A percentile compares a stretch with the other conserved stretches of the same genome.
Evolutionary conservation across 2,329 filamentous ascomycete genomes (phyloP).

Genomic region (Colletotrichum orbiculare): DNA sequence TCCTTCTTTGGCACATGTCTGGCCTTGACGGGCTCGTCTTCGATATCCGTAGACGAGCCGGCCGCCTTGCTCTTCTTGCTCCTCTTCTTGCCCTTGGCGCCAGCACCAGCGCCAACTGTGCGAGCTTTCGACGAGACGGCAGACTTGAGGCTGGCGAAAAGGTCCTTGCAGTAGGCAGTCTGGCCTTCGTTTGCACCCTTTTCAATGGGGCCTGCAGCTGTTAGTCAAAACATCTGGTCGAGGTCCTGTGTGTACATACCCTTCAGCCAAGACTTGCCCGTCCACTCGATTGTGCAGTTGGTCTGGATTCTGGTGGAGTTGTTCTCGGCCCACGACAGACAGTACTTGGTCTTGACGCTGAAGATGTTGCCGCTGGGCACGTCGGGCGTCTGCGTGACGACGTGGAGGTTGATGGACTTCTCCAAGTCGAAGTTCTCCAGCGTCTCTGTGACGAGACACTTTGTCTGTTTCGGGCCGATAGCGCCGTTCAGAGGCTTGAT

Average conservation of each 20-base stretch:
- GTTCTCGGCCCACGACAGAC: conserved; percentile 89
- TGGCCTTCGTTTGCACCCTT: conserved; percentile 95
- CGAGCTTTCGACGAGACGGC: conserved; percentile 76
- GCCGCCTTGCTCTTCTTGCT: conserved; percentile 62
- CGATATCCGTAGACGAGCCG: conserved; percentile 56
- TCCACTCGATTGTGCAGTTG: conserved; percentile 94
- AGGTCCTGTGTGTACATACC: conserved; percentile 63
- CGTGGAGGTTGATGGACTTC: conserved; percentile 83
- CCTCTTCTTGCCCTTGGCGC: conserved; percentile 71
- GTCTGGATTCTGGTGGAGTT: conserved; percentile 88
- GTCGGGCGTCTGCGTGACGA: conserved; percentile 90
- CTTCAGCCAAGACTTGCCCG: conserved; percentile 97
- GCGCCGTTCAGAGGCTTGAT: conserved; percentile 88
- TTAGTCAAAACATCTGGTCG: conserved; percentile 43
- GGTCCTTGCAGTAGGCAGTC: conserved; percentile 80
- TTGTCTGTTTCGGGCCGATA: conserved; percentile 93
- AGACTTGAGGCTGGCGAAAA: conserved; percentile 79
- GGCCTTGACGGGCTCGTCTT: conserved; percentile 50
- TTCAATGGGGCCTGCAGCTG: conserved; percentile 82
- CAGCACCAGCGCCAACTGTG: conserved; percentile 55
- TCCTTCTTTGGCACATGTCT: conserved; percentile 58
- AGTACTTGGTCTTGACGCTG: conserved; percentile 91
- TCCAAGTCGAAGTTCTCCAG: conserved; percentile 90
- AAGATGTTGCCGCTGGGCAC: conserved; percentile 96
- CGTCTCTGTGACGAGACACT: conserved; percentile 88